Conservation (phyloP, 495 filamentous ascomycete species). For the Xylaria scruposa region DNA sequence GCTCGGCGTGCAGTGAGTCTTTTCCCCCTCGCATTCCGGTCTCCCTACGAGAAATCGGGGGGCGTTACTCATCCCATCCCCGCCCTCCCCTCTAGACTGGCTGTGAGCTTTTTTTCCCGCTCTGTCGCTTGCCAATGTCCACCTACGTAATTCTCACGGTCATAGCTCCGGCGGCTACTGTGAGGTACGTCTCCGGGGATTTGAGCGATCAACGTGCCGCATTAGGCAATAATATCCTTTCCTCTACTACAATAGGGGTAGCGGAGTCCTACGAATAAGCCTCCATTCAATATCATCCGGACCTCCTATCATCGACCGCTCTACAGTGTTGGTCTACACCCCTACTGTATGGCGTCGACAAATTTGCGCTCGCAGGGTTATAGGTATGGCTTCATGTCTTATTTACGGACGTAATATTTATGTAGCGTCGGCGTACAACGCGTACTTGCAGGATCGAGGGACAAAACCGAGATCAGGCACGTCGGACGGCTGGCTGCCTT, state of each 20-base stretch:
- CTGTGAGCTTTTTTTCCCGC: neutral
- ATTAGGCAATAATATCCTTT: slow-evolving; percentile 19
- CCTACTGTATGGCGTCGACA: slow-evolving; percentile 21
- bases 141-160: slow-evolving; percentile 18
- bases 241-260: neutral
- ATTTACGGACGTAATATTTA: slow-evolving; percentile 44
- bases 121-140: neutral
- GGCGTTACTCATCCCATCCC: slow-evolving; percentile 24
- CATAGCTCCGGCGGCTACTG: neutral
- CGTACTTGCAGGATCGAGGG: slow-evolving; percentile 46
- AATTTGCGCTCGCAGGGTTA: slow-evolving; percentile 29
- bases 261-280: slow-evolving; percentile 15
- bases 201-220: slow-evolving; percentile 4
- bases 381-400: slow-evolving; percentile 34
- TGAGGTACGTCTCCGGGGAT: slow-evolving; percentile 3
- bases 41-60: neutral
- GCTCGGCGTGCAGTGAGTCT: slow-evolving; percentile 14
- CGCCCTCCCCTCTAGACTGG: slow-evolving; percentile 28
- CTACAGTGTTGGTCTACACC: slow-evolving; percentile 3
- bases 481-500: slow-evolving; percentile 42
- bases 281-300: slow-evolving; percentile 4
- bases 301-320: slow-evolving; percentile 2
- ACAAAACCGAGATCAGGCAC: slow-evolving; percentile 46
- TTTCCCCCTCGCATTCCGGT: neutral
- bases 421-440: slow-evolving; percentile 39